Percentiles rank a stretch among this genome's conserved stretches.
phyloP scores from a whole-genome alignment of 352 stramenopile species.

The Ochromonadaceae sp. region DNA sequence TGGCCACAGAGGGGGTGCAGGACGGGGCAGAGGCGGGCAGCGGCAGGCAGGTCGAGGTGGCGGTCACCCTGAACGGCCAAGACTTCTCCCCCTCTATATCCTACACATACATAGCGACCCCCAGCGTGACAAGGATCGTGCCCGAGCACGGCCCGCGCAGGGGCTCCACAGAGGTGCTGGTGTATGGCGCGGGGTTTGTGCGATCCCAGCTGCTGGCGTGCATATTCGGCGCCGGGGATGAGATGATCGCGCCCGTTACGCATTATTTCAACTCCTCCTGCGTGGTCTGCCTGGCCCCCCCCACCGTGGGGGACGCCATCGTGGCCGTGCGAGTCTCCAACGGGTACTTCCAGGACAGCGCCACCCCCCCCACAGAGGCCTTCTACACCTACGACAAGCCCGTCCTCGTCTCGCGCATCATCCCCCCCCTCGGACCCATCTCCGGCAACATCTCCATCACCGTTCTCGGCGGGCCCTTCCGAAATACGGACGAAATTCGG shows the following conservation, averaged over 20 bases:
- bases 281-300: conserved; percentile 3
- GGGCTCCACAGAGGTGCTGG: conserved; percentile 6
- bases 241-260: not conserved
- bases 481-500: not conserved
- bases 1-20: too few species aligned
- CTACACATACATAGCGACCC: not conserved
- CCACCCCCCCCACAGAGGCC: too few species aligned
- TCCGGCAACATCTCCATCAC: not conserved
- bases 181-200: conserved; percentile 2
- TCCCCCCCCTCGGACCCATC: not conserved
- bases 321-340: not conserved
- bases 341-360: not conserved
- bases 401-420: not conserved
- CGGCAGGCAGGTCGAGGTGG: not conserved
- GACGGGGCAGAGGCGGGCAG: not conserved
- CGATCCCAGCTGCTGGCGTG: not conserved
- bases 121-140: not conserved
- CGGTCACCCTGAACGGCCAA: conserved; percentile 14
- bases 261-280: not conserved
- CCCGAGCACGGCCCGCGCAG: not conserved
- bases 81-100: not conserved
- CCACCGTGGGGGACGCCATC: not conserved
- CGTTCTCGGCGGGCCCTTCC: conserved; percentile 5
- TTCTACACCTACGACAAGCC: conserved; percentile 7
- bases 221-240: not conserved